Evolutionary conservation across 805 yeast genomes (phyloP).

Genomic region (Isabelozyma rhagii): DNA sequence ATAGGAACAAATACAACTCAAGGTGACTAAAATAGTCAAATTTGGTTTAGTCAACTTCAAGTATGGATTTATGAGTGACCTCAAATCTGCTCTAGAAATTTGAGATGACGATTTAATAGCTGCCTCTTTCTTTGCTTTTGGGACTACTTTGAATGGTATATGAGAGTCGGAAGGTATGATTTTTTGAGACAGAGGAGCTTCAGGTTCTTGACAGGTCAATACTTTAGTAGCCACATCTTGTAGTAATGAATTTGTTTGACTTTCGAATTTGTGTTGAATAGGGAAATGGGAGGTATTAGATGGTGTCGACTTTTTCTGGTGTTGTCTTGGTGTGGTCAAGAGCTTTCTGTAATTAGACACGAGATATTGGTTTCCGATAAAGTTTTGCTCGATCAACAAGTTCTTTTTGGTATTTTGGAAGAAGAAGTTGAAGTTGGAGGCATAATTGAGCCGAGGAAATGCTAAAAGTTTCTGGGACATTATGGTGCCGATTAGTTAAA

Average conservation of each 20-base stretch:
- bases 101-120: not conserved
- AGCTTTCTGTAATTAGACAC: constrained; percentile 5
- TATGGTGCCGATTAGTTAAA: not conserved
- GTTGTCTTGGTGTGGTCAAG: constrained; percentile 7
- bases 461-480: constrained; percentile 3
- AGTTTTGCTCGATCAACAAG: constrained; percentile 27
- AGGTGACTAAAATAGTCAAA: constrained; percentile 79
- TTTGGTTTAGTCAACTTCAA: constrained; percentile 87
- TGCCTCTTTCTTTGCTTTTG: constrained; percentile 19
- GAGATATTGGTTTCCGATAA: constrained; percentile 29
- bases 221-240: constrained; percentile 43
- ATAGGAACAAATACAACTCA: constrained; percentile 90
- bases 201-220: constrained; percentile 43
- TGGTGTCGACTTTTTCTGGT: not conserved
- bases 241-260: constrained; percentile 13
- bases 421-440: constrained; percentile 32
- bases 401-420: constrained; percentile 32
- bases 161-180: constrained; percentile 17
- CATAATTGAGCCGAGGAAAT: constrained; percentile 19
- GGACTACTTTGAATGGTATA: constrained; percentile 58
- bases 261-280: not conserved
- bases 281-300: not conserved
- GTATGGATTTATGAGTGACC: constrained; percentile 55
- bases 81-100: constrained; percentile 19
- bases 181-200: constrained; percentile 20